phyloP scores from a whole-genome alignment of 1,139 yeast genomes.

The Sugiyamaella grinbergsii region DNA sequence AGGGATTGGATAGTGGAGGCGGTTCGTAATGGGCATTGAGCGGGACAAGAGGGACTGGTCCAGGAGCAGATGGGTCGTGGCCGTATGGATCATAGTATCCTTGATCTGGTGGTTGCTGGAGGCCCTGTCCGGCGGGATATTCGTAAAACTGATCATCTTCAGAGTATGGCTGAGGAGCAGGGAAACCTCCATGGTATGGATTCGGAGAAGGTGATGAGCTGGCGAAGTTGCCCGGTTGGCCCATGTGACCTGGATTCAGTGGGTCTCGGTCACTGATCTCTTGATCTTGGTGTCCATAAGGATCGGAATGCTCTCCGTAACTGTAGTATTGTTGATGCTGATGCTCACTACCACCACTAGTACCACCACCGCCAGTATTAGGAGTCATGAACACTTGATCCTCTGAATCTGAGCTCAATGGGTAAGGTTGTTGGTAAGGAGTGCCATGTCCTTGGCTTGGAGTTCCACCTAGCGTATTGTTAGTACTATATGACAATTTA shows the following conservation, averaged over 20 bases:
- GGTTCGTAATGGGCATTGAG: slow-evolving; percentile 7
- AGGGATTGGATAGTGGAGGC: slow-evolving; percentile 7
- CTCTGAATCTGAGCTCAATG: slow-evolving; percentile 14
- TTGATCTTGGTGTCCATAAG: slow-evolving; percentile 19
- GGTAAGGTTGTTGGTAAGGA: slow-evolving; percentile 16
- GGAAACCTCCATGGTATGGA: slow-evolving; percentile 4
- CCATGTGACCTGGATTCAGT: slow-evolving; percentile 1
- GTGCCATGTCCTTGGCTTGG: slow-evolving; percentile 10
- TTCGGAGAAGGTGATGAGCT: slow-evolving; percentile 3
- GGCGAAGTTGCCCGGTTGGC: slow-evolving; percentile 2
- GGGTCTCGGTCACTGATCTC: slow-evolving; percentile 7
- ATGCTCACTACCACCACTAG: slow-evolving; percentile 3
- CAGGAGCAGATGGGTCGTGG: neutral
- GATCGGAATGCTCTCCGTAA: slow-evolving; percentile 17
- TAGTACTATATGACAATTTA: no score
- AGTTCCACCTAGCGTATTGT: neutral
- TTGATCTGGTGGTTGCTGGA: neutral
- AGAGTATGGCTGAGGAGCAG: slow-evolving; percentile 9
- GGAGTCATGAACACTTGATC: slow-evolving; percentile 17
- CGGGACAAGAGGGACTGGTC: neutral
- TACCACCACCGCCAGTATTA: slow-evolving; percentile 7
- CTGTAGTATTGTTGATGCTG: slow-evolving; percentile 17
- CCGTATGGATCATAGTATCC: slow-evolving; percentile 9
- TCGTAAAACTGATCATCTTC: slow-evolving; percentile 18
- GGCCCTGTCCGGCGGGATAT: slow-evolving; percentile 7